Evolutionary conservation across 2,329 filamentous ascomycete species (phyloP).

Genomic region (Xylariaceae sp.): DNA sequence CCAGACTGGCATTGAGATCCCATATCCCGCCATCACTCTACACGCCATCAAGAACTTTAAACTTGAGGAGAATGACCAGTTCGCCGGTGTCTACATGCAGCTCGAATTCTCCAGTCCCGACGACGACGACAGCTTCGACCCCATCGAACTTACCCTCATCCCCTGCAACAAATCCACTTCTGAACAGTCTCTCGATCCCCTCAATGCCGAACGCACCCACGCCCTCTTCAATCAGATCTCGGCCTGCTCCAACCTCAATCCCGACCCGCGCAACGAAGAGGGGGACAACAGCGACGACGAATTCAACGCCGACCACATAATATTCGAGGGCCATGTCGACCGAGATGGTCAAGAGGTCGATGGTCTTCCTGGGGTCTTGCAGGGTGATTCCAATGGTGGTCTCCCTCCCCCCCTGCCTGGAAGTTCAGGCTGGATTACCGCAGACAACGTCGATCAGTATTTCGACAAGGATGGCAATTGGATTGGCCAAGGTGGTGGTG

Average conservation of each 20-base stretch:
- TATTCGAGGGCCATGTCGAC: conserved; percentile 50
- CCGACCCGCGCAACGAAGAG: conserved; percentile 59
- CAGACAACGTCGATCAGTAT: conserved; percentile 82
- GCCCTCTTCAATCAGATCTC: conserved; percentile 67
- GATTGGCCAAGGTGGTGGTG: conserved; percentile 49
- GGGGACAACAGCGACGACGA: conserved; percentile 51
- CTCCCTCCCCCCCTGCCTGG: conserved; percentile 67
- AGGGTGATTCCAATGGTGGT: conserved; percentile 44
- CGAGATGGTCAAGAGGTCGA: conserved; percentile 50
- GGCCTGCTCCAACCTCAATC: conserved; percentile 71
- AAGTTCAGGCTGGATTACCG: conserved; percentile 81
- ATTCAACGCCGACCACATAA: conserved; percentile 43
- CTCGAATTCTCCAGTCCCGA: conserved; percentile 60
- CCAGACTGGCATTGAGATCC: conserved; percentile 61
- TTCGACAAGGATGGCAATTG: conserved; percentile 80
- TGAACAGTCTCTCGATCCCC: conserved; percentile 26
- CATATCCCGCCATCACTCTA: conserved; percentile 70
- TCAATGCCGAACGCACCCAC: conserved; percentile 33
- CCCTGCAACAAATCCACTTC: conserved; percentile 38
- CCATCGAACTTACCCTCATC: conserved; percentile 64
- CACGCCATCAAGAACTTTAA: conserved; percentile 65
- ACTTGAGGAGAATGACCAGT: conserved; percentile 36
- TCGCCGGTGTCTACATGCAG: conserved; percentile 60
- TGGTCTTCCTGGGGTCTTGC: conserved; percentile 53
- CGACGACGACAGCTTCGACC: conserved; percentile 60